Base-by-base conservation (phyloP, 2,329 filamentous ascomycete genomes). In the Chrysoporthe austroafricana region DNA sequence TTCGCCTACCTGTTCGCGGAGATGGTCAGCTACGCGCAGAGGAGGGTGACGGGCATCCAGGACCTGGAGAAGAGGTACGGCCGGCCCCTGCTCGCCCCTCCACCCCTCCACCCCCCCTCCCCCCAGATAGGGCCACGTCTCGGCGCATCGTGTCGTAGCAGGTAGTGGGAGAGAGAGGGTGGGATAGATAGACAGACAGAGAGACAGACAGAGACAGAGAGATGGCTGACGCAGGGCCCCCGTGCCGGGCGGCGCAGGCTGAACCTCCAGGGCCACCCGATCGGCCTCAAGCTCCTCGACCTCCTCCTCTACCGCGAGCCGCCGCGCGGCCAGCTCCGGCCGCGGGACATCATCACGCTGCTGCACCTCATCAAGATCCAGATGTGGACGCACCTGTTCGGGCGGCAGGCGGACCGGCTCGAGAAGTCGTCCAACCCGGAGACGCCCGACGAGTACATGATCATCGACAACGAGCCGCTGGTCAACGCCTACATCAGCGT, bases 401-500 rank as follows among this genome's bases (percentile, higher is more conserved):
- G 88, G 48, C 91, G 95, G 1, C 90, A 94, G 66, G 96, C 96
- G 39, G 95, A 98, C 81, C 91, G 93, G 21, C 89, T 99, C 68
- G 96, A 99, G 82, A 94, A 96, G 81, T 93, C 90, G 68, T 89
- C 89, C 64, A 90, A 92, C 74, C 90, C 92, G 9, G 88, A 90
- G 64, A 95, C 94, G 63, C 90, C 93, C 9, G 93, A 96, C 73
- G 95, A 98, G 83, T 99, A 98, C 84, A 98, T 99, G 95, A 96
- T 99, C 74, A 93, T 94, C 74, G 96, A 99, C 81, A 98, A 99
- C 80, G 96, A 98, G 78, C 96, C 96, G 32, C 85, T 98, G 62
- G 95, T 98, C 50, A 98, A 97, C 80, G 90, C 91, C 70, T 98
- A 96, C 81, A 91, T 99, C 76, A 93, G 90, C 74, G 91, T 98